These are phyloP conservation scores for Fusarium sacchari DNA, from an alignment of 2,329 filamentous ascomycete genomes.

Conservation along the genomic window DNA sequence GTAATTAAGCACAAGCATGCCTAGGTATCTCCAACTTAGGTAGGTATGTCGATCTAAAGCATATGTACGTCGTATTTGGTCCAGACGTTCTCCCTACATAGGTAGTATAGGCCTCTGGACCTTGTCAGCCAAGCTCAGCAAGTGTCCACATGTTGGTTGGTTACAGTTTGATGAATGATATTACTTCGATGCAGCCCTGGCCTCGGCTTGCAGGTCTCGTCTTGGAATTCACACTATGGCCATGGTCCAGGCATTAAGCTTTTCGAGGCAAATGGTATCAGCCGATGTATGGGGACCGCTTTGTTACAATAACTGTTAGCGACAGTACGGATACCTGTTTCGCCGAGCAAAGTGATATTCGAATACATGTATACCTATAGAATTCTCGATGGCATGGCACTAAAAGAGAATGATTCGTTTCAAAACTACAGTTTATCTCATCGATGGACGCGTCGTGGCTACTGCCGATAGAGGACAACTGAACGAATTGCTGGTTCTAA, in stretches of 20 bases:
- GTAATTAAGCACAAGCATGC: not conserved
- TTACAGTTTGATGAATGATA: not conserved
- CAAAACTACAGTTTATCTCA: not conserved
- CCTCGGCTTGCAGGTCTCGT: not conserved
- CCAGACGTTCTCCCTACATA: too few species aligned
- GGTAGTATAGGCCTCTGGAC: not conserved
- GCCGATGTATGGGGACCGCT: not conserved
- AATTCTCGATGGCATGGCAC: not conserved
- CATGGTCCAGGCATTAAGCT: slow-evolving; percentile 4
- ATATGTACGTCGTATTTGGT: not conserved
- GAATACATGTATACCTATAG: not conserved
- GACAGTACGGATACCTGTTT: not conserved
- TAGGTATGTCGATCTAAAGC: not conserved
- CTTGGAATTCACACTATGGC: not conserved
- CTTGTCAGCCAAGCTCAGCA: not conserved
- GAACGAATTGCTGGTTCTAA: not conserved
- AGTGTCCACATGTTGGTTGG: not conserved
- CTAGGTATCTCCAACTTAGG: not conserved
- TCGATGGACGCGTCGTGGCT: not conserved
- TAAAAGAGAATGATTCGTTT: not conserved
- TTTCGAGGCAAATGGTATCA: not conserved
- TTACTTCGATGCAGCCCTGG: not conserved
- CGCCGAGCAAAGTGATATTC: not conserved
- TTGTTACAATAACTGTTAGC: slow-evolving; percentile 9
- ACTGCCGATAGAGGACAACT: not conserved